Evolutionary conservation across 768 basidiomycete species (phyloP), one percentile per base, ranked within the genome.

Genomic region (Termitomyces sp.): DNA sequence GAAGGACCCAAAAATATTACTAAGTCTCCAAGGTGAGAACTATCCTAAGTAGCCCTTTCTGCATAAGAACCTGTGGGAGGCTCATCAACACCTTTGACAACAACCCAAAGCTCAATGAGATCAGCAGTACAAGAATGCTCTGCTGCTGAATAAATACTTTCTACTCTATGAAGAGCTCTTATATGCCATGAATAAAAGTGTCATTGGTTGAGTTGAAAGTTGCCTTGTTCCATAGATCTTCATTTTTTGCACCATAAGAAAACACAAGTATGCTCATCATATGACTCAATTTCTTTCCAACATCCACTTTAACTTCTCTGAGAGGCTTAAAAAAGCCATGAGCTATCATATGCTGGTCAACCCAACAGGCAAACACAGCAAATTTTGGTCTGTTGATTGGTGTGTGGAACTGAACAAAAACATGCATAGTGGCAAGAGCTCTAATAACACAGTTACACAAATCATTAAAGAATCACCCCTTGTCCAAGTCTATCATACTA

Each of bases 151-250:
- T 13, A 59, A 73, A 29, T 72, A 75, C 27, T 63, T 73, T 9
- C 44, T 77, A 1, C 67, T 79, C 0, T 80, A 80, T 53, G 71
- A 76, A 39, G 77, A 79, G 46, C 52, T 76, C 0, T 62, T 64
- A 0, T 65, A 71, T 58, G 65, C 68, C 0, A 50, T 66, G 52
- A 61, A 60, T 63, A 8, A 44, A 14, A 55, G 63, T 3, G 63
- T 62, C 42, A 64, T 64, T 24, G 57, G 59, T 0, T 27, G 46
- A 26, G 49, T 60, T 18, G 47, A 64, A 52, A 27, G 24, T 5
- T 54, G 34, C 5, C 60, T 58, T 22, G 26, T 60, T 20, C 54
- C 56, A 32, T 64, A 54, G 61, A 55, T 59, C 18, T 57, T 56
- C 27, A 64, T 64, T 27, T 62, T 62, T 43, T 49, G 39, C 5